These are phyloP conservation scores for Naganishia sp. DNA, from an alignment of 1,284 basidiomycete genomes.

Conservation along the genomic window DNA sequence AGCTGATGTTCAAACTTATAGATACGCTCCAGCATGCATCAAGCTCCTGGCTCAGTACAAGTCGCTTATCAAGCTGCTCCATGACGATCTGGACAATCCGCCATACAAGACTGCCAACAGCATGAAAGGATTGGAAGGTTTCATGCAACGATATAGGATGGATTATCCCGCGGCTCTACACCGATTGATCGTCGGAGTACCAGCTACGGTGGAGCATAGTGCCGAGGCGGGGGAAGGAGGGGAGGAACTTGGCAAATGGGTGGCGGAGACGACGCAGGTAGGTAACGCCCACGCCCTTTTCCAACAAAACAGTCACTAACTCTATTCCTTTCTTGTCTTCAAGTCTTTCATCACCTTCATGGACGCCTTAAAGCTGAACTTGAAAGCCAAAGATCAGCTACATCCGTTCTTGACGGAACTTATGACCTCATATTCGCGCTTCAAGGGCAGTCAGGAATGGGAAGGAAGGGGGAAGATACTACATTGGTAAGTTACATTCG, in stretches of 20 bases:
- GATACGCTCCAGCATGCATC: constrained; percentile 94
- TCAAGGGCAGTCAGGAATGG: constrained; percentile 91
- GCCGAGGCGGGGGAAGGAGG: constrained; percentile 67
- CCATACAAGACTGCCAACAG: constrained; percentile 29
- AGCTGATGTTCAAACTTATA: constrained; percentile 54
- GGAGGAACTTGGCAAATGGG: constrained; percentile 90
- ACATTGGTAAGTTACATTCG: constrained; percentile 67
- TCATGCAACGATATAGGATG: constrained; percentile 94
- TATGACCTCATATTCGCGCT: constrained; percentile 85
- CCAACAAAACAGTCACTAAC: not conserved
- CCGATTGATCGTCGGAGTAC: constrained; percentile 85
- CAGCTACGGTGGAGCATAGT: constrained; percentile 90
- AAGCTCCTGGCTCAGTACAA: constrained; percentile 92
- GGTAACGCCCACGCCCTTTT: constrained; percentile 38
- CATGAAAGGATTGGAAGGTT: constrained; percentile 69
- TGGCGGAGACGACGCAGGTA: constrained; percentile 97
- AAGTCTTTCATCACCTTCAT: constrained; percentile 98
- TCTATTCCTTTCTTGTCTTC: not conserved
- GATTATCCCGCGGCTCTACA: constrained; percentile 91
- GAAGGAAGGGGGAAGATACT: constrained; percentile 91
- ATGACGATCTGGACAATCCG: constrained; percentile 66
- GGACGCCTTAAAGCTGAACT: constrained; percentile 89
- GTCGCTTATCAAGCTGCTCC: constrained; percentile 90
- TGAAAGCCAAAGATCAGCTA: constrained; percentile 94
- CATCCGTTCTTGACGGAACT: constrained; percentile 93